phyloP scores from a whole-genome alignment of 805 yeast species.

The Peterozyma xylosa region DNA sequence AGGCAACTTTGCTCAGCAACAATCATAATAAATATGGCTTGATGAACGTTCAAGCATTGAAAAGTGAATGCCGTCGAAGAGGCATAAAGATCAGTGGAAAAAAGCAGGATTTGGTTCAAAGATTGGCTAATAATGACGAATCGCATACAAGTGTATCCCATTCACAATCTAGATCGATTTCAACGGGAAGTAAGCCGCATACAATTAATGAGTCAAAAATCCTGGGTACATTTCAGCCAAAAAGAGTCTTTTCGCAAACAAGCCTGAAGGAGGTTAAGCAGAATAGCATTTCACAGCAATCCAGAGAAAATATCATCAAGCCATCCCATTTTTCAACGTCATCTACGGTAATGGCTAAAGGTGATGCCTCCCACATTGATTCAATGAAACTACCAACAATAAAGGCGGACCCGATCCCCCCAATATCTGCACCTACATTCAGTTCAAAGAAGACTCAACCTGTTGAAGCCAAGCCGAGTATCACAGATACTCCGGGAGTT shows the following conservation, averaged over 20 bases:
- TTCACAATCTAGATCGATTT: background rate
- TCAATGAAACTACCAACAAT: conserved; percentile 38
- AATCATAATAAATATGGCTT: conserved; percentile 19
- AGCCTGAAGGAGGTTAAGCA: background rate
- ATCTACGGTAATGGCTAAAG: conserved; percentile 31
- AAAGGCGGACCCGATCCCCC: conserved; percentile 16
- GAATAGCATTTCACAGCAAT: no score
- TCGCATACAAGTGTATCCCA: background rate
- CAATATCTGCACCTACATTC: conserved; percentile 19
- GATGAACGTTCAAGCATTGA: conserved; percentile 48
- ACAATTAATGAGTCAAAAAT: background rate
- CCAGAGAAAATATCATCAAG: no score
- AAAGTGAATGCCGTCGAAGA: conserved; percentile 49
- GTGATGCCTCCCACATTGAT: conserved; percentile 53
- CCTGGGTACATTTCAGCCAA: background rate
- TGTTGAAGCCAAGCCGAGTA: conserved; percentile 4
- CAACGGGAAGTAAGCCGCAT: background rate
- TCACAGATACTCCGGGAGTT: conserved; percentile 7
- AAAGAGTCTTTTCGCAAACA: background rate
- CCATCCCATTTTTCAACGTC: conserved; percentile 13
- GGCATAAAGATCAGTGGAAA: conserved; percentile 58
- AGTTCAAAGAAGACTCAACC: conserved; percentile 12
- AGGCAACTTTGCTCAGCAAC: conserved; percentile 19
- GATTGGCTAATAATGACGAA: conserved; percentile 15
- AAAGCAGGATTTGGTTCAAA: conserved; percentile 46